A percentile compares a stretch with the other conserved stretches of the same genome.
Evolutionary conservation across 768 basidiomycete species (phyloP).

Genomic region (Trametes elegans): DNA sequence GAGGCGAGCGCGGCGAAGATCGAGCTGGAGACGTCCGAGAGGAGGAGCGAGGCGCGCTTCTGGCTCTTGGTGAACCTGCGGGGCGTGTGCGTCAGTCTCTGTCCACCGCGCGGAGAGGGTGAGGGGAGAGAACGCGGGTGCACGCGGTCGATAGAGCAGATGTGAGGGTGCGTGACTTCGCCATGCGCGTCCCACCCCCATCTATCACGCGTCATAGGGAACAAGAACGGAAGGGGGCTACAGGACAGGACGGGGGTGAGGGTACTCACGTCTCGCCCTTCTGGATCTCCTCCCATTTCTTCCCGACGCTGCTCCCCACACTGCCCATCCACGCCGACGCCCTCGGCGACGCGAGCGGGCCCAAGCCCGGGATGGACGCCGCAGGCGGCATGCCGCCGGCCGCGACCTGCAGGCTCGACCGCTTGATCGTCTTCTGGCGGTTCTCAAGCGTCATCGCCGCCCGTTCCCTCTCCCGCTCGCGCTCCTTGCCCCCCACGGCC

Average conservation of each 20-base stretch:
- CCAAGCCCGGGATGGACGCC: constrained; percentile 41
- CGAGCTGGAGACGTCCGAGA: constrained; percentile 63
- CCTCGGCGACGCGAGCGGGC: constrained; percentile 29
- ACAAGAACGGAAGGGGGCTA: background rate
- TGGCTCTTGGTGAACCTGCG: constrained; percentile 63
- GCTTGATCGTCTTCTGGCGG: constrained; percentile 12
- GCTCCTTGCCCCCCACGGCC: constrained; percentile 20
- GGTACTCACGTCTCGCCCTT: constrained; percentile 50
- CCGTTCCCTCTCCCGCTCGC: constrained; percentile 7
- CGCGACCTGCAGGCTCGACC: constrained; percentile 14
- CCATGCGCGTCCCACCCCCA: too few species aligned
- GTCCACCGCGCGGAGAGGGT: background rate
- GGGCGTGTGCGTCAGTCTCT: constrained; percentile 1
- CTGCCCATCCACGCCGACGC: constrained; percentile 34
- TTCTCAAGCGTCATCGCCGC: constrained; percentile 16
- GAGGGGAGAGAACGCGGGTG: background rate
- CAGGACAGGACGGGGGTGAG: background rate
- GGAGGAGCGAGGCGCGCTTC: constrained; percentile 63
- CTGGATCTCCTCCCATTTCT: constrained; percentile 59
- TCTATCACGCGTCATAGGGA: too few species aligned
- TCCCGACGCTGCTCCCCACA: constrained; percentile 53
- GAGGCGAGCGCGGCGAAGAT: constrained; percentile 47
- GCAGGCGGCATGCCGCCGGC: constrained; percentile 32
- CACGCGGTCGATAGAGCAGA: too few species aligned
- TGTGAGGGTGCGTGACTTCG: too few species aligned